A percentile compares a stretch with the other conserved stretches of the same genome.
Evolutionary conservation across 2,329 filamentous ascomycete genomes (phyloP).

Genomic region (Trichoderma citrinoviride): DNA sequence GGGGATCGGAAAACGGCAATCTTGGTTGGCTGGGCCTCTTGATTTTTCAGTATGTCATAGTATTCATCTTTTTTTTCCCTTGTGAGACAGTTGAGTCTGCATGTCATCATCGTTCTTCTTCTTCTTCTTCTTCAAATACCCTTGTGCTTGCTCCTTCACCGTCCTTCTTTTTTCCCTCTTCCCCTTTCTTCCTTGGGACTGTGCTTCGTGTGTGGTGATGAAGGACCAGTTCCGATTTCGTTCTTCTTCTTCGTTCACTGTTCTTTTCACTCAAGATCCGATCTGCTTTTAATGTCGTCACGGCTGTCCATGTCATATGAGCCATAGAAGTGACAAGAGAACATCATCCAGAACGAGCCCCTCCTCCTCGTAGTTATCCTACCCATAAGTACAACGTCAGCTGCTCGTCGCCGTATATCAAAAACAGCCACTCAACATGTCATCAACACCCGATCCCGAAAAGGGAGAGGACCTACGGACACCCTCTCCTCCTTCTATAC

Average conservation of each 20-base stretch:
- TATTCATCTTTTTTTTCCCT: too few relatives aligned
- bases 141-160: background rate
- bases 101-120: background rate
- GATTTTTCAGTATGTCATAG: too few relatives aligned
- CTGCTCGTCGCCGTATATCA: background rate
- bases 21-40: background rate
- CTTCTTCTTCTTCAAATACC: conserved; percentile 9
- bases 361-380: background rate
- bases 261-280: background rate
- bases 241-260: background rate
- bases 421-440: background rate
- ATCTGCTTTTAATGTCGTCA: background rate
- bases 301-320: background rate
- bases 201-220: background rate
- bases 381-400: background rate
- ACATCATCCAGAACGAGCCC: background rate
- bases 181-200: background rate
- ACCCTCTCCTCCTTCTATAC: background rate
- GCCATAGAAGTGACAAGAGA: background rate
- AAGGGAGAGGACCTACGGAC: background rate
- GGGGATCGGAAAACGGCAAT: background rate
- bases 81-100: too few relatives aligned
- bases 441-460: conserved; percentile 2
- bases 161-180: background rate
- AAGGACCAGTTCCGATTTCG: background rate